Evolutionary conservation across 805 yeast species (phyloP).

Genomic region (Candida glaebosa): DNA sequence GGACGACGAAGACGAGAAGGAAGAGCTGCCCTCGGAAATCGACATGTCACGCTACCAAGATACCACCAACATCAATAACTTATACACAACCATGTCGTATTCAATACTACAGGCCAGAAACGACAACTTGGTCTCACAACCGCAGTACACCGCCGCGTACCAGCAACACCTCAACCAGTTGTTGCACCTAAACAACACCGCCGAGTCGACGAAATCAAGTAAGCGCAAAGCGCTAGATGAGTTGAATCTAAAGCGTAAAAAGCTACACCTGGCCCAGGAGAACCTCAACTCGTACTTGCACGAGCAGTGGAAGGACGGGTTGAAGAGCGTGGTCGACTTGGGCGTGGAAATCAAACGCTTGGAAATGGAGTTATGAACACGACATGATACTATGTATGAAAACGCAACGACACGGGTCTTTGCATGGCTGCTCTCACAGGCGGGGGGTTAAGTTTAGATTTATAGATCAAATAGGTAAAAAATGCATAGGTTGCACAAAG

Average conservation of each 20-base stretch:
- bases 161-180: slow-evolving; percentile 25
- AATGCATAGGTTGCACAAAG: not conserved
- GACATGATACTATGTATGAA: no score
- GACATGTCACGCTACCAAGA: slow-evolving; percentile 29
- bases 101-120: slow-evolving; percentile 38
- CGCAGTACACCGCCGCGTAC: slow-evolving; percentile 37
- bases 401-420: no score
- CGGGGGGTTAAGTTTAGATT: not conserved
- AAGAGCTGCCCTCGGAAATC: slow-evolving; percentile 23
- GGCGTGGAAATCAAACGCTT: slow-evolving; percentile 25
- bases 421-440: no score
- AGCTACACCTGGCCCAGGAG: slow-evolving; percentile 37
- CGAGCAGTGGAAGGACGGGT: slow-evolving; percentile 50
- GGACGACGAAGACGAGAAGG: slow-evolving; percentile 16
- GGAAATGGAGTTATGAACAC: slow-evolving; percentile 9
- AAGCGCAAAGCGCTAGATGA: slow-evolving; percentile 45
- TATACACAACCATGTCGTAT: slow-evolving; percentile 40
- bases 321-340: slow-evolving; percentile 35
- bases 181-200: slow-evolving; percentile 20
- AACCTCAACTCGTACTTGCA: slow-evolving; percentile 44
- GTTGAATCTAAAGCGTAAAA: slow-evolving; percentile 38
- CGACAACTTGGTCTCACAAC: slow-evolving; percentile 29
- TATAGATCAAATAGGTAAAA: not conserved
- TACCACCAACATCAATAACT: slow-evolving; percentile 15
- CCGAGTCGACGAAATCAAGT: slow-evolving; percentile 19